A percentile compares a stretch with the other conserved stretches of the same genome.
Evolutionary conservation across 176 grass and related monocot genomes (phyloP).

Genomic region (Saccharum officinarum): DNA sequence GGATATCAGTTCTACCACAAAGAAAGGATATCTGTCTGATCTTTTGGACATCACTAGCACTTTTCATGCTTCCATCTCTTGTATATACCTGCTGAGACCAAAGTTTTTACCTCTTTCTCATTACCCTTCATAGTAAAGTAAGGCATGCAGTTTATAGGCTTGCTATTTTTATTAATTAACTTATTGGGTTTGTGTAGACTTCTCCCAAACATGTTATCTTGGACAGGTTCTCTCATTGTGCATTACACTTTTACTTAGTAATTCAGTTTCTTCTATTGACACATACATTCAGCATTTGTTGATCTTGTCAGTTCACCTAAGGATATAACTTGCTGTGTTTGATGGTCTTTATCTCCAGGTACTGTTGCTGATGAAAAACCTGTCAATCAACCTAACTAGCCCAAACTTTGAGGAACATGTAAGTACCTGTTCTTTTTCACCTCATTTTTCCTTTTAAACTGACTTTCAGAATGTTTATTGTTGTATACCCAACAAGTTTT

Average conservation of each 20-base stretch:
- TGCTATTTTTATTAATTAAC: background rate
- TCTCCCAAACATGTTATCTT: background rate
- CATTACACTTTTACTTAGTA: conserved; percentile 29
- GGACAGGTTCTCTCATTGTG: background rate
- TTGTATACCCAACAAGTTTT: background rate
- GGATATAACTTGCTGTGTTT: conserved; percentile 1
- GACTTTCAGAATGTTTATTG: background rate
- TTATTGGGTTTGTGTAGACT: background rate
- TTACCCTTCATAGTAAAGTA: background rate
- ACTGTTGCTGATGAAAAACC: conserved; percentile 78
- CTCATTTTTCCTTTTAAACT: background rate
- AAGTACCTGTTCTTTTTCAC: conserved; percentile 15
- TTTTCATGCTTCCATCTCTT: background rate
- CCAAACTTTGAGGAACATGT: conserved; percentile 89
- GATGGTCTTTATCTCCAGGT: conserved; percentile 56
- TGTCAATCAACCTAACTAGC: conserved; percentile 72
- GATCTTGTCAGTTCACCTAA: background rate
- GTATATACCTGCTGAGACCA: background rate
- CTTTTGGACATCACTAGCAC: background rate
- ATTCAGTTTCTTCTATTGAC: conserved; percentile 38
- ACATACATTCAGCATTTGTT: conserved; percentile 24
- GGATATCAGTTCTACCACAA: background rate
- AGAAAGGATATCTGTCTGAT: background rate
- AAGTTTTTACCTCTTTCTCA: background rate
- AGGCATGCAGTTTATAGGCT: background rate